Evolutionary conservation across 2,329 filamentous ascomycete species (phyloP), one percentile per base, ranked within the genome.

Genomic region (Coniochaeta hoffmannii): DNA sequence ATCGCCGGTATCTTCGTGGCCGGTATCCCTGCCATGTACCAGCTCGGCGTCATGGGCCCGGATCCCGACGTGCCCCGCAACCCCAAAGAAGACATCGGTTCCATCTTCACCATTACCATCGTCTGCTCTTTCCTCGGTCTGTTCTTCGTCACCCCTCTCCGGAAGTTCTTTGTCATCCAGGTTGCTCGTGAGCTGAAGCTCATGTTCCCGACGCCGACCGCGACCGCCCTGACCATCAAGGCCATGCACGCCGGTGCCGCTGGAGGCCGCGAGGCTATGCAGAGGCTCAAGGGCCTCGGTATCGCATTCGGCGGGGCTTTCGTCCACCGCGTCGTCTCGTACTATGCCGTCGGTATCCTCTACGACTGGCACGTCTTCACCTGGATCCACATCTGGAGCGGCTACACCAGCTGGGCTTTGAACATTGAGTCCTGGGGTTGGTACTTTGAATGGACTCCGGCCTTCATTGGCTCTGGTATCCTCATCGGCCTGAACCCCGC

Each of bases 401-500:
- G 73, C 56, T 76, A 79, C 65, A 75, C 72, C 41, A 76, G 73
- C 60, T 68, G 68, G 46, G 79, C 79, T 4, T 68, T 83, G 57
- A 71, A 73, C 54, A 73, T 79, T 14, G 80, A 83, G 68, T 80
- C 75, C 58, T 84, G 79, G 80, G 78, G 78, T 51, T 83, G 80
- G 80, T 71, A 73, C 60, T 70, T 81, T 53, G 79, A 83, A 61
- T 80, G 72, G 70, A 83, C 80, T 1, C 79, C 80, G 0, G 80
- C 80, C 44, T 83, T 83, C 66, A 80, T 83, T 55, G 80, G 80
- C 17, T 76, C 74, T 41, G 80, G 79, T 44, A 80, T 83, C 68
- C 73, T 83, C 41, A 79, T 82, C 59, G 80, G 80, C 56, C 69
- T 83, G 59, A 83, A 85, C 66, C 75, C 79, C 31, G 77, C 80